phyloP scores from a whole-genome alignment of 2,329 filamentous ascomycete species.

The Sphaerulina musiva region DNA sequence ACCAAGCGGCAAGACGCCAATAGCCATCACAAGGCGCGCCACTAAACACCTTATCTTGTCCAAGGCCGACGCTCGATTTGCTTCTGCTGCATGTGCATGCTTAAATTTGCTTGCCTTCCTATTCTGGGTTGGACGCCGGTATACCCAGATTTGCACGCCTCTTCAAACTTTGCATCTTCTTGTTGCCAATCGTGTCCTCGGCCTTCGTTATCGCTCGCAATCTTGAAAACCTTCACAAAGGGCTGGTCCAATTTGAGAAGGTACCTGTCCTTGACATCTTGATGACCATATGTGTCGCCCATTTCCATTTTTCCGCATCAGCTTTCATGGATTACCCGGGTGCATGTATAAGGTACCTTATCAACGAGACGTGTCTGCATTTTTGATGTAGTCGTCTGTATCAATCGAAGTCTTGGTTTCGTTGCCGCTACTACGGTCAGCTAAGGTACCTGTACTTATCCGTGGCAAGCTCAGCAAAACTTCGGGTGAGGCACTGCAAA shows the following conservation, averaged over 20 bases:
- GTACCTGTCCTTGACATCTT: no score
- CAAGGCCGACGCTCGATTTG: slow-evolving; percentile 3
- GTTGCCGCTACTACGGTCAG: no score
- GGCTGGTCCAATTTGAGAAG: no score
- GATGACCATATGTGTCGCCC: no score
- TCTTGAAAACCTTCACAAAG: no score
- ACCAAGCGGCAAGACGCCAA: neutral
- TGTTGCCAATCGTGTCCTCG: no score
- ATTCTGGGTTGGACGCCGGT: neutral
- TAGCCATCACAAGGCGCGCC: slow-evolving; percentile 8
- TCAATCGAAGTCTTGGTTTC: neutral
- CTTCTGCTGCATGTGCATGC: neutral
- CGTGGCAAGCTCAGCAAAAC: neutral
- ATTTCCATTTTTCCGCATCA: no score
- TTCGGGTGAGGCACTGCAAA: neutral
- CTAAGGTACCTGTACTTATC: no score
- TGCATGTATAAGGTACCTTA: no score
- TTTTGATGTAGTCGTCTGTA: neutral
- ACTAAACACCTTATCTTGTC: slow-evolving; percentile 3
- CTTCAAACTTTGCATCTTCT: no score
- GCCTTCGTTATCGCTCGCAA: no score
- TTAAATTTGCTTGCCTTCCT: slow-evolving; percentile 1
- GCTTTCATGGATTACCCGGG: no score
- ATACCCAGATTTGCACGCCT: neutral
- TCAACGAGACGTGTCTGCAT: neutral